Conservation (phyloP, 2,329 filamentous ascomycete genomes). For the Triangularia setosa region DNA sequence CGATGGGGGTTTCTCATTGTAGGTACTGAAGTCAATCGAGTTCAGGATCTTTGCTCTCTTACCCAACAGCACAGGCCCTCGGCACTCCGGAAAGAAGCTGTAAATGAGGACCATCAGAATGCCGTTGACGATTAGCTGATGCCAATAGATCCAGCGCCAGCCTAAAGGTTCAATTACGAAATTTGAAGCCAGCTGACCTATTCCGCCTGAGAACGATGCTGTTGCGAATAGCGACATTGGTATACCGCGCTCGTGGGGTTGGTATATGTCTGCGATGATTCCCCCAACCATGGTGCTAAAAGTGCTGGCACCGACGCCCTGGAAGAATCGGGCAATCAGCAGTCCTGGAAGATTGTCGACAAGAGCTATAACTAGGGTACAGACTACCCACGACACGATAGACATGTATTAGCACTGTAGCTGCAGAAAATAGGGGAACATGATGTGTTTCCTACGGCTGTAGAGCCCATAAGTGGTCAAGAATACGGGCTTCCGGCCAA, state of each 20-base stretch:
- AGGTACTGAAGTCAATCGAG: constrained; percentile 67
- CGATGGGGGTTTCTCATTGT: not conserved
- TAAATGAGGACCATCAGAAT: constrained; percentile 61
- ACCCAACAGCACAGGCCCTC: constrained; percentile 74
- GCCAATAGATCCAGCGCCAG: constrained; percentile 89
- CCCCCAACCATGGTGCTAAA: constrained; percentile 93
- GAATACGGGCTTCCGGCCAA: constrained; percentile 81
- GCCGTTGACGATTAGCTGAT: constrained; percentile 69
- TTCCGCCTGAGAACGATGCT: constrained; percentile 72
- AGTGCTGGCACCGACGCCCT: constrained; percentile 68
- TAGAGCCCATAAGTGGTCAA: constrained; percentile 69
- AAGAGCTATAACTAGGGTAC: constrained; percentile 49
- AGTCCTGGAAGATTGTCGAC: constrained; percentile 69
- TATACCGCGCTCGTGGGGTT: constrained; percentile 72
- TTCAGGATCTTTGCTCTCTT: constrained; percentile 72
- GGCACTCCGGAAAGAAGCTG: constrained; percentile 74
- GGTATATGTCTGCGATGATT: constrained; percentile 82
- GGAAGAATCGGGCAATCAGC: constrained; percentile 70
- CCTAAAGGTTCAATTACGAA: constrained; percentile 62
- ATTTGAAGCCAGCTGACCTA: constrained; percentile 69
- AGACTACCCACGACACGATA: not conserved
- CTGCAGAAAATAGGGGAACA: not conserved
- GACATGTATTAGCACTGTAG: not conserved
- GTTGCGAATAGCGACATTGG: constrained; percentile 81
- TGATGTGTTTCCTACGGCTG: constrained; percentile 65